Evolutionary conservation across 768 basidiomycete species (phyloP), one percentile per base, ranked within the genome.

Genomic region (Boletus subparvulus): DNA sequence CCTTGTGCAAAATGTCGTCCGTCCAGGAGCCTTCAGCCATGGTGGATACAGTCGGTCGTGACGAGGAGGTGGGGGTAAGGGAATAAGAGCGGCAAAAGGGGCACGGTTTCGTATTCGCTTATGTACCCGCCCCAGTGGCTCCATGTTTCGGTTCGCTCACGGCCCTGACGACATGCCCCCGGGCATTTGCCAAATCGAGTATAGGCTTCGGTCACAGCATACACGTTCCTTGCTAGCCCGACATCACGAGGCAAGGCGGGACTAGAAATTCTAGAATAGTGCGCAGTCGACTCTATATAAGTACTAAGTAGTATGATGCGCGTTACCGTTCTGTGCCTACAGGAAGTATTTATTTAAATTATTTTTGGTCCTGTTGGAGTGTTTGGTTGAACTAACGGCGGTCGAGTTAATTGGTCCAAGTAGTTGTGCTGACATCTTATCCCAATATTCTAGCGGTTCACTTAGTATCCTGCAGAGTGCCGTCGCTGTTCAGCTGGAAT

Each of bases 1-100:
- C 88, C 80, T 96, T 94, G 79, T 94, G 83, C 39, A 87, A 63
- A 60, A 95, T 84, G 16, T 83, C 87, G 69, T 95, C 92, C 62
- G 78, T 87, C 90, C 92, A 90, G 4, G 63, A 57, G 50, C 62
- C 53, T 72, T 82, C 80, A 59, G 84, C 74, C 83, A 86, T 84
- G 66, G 65, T 78, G 60, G 19, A 35, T 8, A 33, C 24, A 47
- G 48, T 28, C 21, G 19, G 58, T 52, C 32, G 37, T 24, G 32
- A 32, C 6, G 50, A 36, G 39, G 50, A 50, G 8, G 41, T 61
- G 60, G 57, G 33, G 50, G 61, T 56, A 50, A 35, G 46, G 50
- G 48, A 57, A 35, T 12, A 63, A 67, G 64, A 67, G 69, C n/a
- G 39, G 39, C 39, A 63, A 67, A 62, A 67, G 69, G 39, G 39